A percentile compares a stretch with the other conserved stretches of the same genome.
These are phyloP conservation scores for Vanderwaltozyma tropicalis DNA, from an alignment of 805 yeast genomes.

Conservation along the genomic window DNA sequence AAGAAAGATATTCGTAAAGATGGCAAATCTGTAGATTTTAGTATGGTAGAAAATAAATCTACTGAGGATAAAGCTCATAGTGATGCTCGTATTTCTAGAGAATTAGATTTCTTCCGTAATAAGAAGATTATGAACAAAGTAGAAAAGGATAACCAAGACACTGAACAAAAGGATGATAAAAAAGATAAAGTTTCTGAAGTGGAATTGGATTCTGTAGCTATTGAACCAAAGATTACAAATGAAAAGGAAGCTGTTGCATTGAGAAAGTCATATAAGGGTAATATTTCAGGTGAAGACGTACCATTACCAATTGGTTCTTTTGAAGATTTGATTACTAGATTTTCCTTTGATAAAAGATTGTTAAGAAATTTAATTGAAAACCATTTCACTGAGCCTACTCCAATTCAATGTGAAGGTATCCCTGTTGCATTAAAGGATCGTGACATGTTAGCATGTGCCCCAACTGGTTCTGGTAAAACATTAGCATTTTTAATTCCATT, in stretches of 20 bases:
- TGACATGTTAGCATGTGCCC: conserved; percentile 88
- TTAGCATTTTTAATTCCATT: conserved; percentile 81
- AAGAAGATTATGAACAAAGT: conserved; percentile 31
- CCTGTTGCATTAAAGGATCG: conserved; percentile 61
- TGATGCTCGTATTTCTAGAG: conserved; percentile 48
- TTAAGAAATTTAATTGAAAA: conserved; percentile 54
- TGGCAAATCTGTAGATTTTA: conserved; percentile 18
- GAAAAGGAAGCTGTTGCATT: conserved; percentile 50
- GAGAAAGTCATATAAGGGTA: conserved; percentile 52
- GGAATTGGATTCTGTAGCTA: conserved; percentile 1
- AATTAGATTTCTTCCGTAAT: conserved; percentile 74
- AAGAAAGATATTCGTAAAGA: conserved; percentile 34
- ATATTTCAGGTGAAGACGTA: conserved; percentile 72
- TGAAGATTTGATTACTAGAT: conserved; percentile 64
- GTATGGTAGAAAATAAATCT: conserved; percentile 4
- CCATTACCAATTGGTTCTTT: conserved; percentile 91
- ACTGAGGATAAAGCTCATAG: conserved; percentile 29
- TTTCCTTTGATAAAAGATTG: conserved; percentile 44
- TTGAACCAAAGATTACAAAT: conserved; percentile 35
- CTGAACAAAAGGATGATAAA: conserved; percentile 23
- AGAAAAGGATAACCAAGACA: conserved; percentile 9
- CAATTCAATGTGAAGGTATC: conserved; percentile 85
- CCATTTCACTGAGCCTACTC: conserved; percentile 77
- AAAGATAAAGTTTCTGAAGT: conserved; percentile 23
- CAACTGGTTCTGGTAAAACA: conserved; percentile 97